Conservation (phyloP, 371 early-diverging fungal species). For the Rhizopus stolonifer region DNA sequence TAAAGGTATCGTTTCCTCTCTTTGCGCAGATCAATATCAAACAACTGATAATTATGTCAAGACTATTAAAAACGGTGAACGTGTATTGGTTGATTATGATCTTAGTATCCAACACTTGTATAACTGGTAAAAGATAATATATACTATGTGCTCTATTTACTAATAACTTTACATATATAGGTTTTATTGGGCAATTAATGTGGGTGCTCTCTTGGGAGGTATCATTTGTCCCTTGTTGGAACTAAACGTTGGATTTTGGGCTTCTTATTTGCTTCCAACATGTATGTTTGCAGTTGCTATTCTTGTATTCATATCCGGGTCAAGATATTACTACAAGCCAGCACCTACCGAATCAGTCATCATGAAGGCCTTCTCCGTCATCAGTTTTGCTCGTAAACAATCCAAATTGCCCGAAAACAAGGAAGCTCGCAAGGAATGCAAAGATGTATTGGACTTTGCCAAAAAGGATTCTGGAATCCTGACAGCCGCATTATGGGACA, state of each 20-base stretch:
- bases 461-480: constrained; percentile 45
- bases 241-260: constrained; percentile 41
- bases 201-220: constrained; percentile 69
- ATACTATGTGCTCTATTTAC: constrained; percentile 13
- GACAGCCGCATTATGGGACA: constrained; percentile 49
- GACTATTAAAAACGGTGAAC: constrained; percentile 46
- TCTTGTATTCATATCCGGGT: constrained; percentile 57
- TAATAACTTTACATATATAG: constrained; percentile 13
- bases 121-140: constrained; percentile 45
- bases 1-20: constrained; percentile 58
- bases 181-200: constrained; percentile 84
- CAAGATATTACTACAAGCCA: constrained; percentile 52
- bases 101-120: constrained; percentile 62
- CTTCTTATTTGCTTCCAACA: constrained; percentile 67
- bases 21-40: constrained; percentile 44
- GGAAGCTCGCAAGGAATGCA: constrained; percentile 20
- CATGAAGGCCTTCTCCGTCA: constrained; percentile 47
- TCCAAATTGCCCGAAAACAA: constrained; percentile 36
- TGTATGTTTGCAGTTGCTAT: constrained; percentile 64
- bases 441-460: constrained; percentile 50
- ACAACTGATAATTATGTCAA: constrained; percentile 48
- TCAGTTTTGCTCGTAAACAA: constrained; percentile 43
- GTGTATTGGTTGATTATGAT: constrained; percentile 60
- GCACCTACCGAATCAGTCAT: constrained; percentile 60
- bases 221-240: constrained; percentile 54